Base-by-base conservation (phyloP, 371 early-diverging fungal genomes). In the Circinella umbellata region DNA sequence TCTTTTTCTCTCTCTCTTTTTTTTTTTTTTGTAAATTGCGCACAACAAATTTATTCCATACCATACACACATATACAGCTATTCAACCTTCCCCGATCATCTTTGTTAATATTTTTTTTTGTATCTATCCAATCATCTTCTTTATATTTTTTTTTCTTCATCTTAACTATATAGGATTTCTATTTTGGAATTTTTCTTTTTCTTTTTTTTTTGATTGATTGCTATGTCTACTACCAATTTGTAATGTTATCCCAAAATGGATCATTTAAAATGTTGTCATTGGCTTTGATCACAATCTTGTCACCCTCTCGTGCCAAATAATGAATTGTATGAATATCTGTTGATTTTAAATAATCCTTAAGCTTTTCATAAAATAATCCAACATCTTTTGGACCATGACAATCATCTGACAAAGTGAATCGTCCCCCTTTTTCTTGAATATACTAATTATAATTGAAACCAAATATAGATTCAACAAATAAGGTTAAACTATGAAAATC, bases 351-450 rank as follows among this genome's bases (percentile, higher is more conserved):
- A 77, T 91, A 92, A 27, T 70, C 73, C 20, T 70, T 73, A 18
- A 93, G 72, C 63, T 77, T 79, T 61, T 86, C 81, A 74, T 97
- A 98, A 76, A 91, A 76, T 85, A 95, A 78, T 18, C 94, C 96
- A 37, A 98, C 94, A 66, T 94, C 95, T 17, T 86, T 68, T 4
- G 95, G 95, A 5, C 96, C 96, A 74, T 98, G 98, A 60, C 91
- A 90, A 77, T 98, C 98, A 74, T 98, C 98, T 5, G 94, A 92
- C 15, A 98, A 73, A 1, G 96, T 96, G 61, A 96, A 88, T 38
- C 82, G 86, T 8, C 95, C 94, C 14, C 89, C 89, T 47, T 85
- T 82, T 3, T 73, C 63, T 9, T 86, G 65, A 70, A 97, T 95
- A 37, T 87, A 79, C 86, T 91, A 54, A 49, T n/a, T n/a, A 18